Conservation (phyloP, 1,139 yeast genomes). For the Candida smagusa region DNA sequence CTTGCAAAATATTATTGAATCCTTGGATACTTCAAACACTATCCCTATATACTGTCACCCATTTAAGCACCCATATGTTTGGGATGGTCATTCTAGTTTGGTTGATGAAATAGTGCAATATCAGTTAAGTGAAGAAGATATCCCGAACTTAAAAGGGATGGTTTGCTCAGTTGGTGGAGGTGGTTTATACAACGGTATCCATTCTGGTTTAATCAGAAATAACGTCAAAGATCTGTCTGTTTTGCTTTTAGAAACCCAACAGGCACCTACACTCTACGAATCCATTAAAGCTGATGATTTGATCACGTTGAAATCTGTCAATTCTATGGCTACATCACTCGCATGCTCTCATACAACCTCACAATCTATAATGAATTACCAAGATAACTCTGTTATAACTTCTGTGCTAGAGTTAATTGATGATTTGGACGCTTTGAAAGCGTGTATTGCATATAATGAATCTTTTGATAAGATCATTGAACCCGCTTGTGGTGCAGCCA, state of each 20-base stretch:
- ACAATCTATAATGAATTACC: slow-evolving; percentile 39
- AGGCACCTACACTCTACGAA: slow-evolving; percentile 55
- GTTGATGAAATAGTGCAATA: slow-evolving; percentile 50
- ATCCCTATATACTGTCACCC: slow-evolving; percentile 66
- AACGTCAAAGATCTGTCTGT: slow-evolving; percentile 18
- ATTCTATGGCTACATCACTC: slow-evolving; percentile 58
- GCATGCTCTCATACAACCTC: slow-evolving; percentile 57
- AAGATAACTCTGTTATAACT: slow-evolving; percentile 28
- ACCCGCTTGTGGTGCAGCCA: slow-evolving; percentile 76
- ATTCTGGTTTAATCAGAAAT: slow-evolving; percentile 48
- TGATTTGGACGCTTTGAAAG: slow-evolving; percentile 53
- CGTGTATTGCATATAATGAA: slow-evolving; percentile 48
- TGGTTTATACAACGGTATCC: slow-evolving; percentile 64
- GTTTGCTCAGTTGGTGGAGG: slow-evolving; percentile 77
- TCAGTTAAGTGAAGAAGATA: slow-evolving; percentile 27
- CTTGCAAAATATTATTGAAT: slow-evolving; percentile 25
- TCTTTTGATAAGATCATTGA: slow-evolving; percentile 54
- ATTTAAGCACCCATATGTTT: slow-evolving; percentile 57
- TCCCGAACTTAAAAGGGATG: slow-evolving; percentile 49
- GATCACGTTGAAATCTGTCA: slow-evolving; percentile 42
- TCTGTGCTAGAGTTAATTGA: slow-evolving; percentile 47
- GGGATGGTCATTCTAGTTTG: slow-evolving; percentile 67
- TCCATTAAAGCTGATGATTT: slow-evolving; percentile 46
- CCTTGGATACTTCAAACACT: slow-evolving; percentile 11
- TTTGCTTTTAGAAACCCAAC: slow-evolving; percentile 50